Evolutionary conservation across 345 rosid genomes (phyloP).

Genomic region (Viola odorata): DNA sequence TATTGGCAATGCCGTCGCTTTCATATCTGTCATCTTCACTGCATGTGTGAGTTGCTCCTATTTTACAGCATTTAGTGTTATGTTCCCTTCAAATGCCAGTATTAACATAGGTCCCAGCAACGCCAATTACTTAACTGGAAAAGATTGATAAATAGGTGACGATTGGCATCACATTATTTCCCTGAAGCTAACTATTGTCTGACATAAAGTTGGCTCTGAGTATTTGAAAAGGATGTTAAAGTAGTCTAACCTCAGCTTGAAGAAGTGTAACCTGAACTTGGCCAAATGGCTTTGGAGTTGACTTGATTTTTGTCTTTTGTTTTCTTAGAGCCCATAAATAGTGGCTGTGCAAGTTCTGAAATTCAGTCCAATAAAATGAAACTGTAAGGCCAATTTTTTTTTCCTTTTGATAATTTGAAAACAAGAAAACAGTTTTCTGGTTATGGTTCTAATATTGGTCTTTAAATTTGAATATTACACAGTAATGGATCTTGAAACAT

Average conservation of each 20-base stretch:
- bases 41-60: conserved; percentile 41
- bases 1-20: conserved; percentile 37
- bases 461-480: no score
- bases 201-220: no score
- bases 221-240: background rate
- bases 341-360: background rate
- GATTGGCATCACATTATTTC: background rate
- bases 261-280: background rate
- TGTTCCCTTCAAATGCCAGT: background rate
- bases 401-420: no score
- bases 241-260: background rate
- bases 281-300: background rate
- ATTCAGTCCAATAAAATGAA: background rate
- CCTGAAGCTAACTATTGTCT: background rate
- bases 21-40: conserved; percentile 35
- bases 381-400: no score
- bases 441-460: no score
- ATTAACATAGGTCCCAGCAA: background rate
- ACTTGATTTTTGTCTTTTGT: background rate
- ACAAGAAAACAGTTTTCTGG: no score
- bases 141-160: background rate
- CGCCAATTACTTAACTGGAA: background rate
- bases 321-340: background rate
- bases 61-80: background rate
- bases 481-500: no score